phyloP scores from a whole-genome alignment of 1,284 basidiomycete species.

The Moniliophthora roreri region DNA sequence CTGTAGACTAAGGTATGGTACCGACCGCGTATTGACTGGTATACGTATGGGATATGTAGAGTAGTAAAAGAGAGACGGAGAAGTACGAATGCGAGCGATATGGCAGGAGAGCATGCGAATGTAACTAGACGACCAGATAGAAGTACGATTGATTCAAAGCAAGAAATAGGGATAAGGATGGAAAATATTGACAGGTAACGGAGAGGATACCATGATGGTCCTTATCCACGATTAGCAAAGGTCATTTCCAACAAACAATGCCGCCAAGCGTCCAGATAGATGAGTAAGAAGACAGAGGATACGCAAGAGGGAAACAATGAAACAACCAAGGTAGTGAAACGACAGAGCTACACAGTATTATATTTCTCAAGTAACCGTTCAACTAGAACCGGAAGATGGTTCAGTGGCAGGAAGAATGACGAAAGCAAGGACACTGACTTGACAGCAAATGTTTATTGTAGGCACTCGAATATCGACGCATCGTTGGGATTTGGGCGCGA shows the following conservation, averaged over 20 bases:
- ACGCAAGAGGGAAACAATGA: neutral
- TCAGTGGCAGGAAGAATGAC: conserved; percentile 6
- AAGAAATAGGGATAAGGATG: too few relatives aligned
- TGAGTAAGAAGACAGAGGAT: neutral
- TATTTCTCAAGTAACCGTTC: conserved; percentile 64
- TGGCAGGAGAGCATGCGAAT: too few relatives aligned
- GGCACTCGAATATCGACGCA: conserved; percentile 69
- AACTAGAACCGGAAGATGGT: conserved; percentile 43
- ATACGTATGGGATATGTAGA: too few relatives aligned
- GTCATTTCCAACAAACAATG: neutral
- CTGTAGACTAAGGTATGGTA: too few relatives aligned
- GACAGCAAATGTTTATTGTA: conserved; percentile 80
- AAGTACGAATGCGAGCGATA: too few relatives aligned
- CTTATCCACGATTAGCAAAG: neutral
- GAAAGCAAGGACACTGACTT: conserved; percentile 47
- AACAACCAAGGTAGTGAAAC: neutral
- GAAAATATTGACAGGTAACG: too few relatives aligned
- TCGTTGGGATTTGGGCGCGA: conserved; percentile 64
- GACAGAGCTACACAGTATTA: conserved; percentile 1
- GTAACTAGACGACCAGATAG: too few relatives aligned
- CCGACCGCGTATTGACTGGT: too few relatives aligned
- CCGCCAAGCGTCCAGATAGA: neutral
- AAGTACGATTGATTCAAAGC: too few relatives aligned
- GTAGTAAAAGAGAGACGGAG: too few relatives aligned
- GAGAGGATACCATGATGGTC: neutral